Evolutionary conservation across 2,329 filamentous ascomycete genomes (phyloP), one percentile per base, ranked within the genome.

Genomic region (Aureobasidium vineae): DNA sequence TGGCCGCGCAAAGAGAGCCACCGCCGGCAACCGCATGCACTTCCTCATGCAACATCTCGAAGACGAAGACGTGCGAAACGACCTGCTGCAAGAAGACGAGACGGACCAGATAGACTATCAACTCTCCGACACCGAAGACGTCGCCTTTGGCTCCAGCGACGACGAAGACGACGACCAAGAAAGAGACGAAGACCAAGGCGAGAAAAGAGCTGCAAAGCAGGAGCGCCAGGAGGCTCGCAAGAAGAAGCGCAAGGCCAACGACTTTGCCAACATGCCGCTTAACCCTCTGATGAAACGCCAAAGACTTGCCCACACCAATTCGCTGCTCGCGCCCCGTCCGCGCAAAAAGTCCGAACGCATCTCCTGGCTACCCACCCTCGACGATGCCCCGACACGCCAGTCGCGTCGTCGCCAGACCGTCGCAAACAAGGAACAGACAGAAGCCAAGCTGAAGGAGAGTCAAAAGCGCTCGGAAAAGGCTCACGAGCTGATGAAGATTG

Each of bases 1-100:
- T 5, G 86, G 86, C 43, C 89, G 92, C 68, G 82, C 86, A 70
- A 90, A 87, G 77, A 89, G 92, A 69, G 88, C 88, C 15, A 96
- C 90, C 0, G 92, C 92, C 23, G 92, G 92, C 67, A 93, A 92
- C 75, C 88, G 91, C 70, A 90, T 96, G 84, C 88, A 90, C 72
- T 86, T 86, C 59, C 86, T 96, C 75, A 81, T 95, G 53, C 88
- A 88, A 68, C 87, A 87, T 54, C 73, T 79, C 45, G 79, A 79
- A 65, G 75, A 77, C 54, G 74, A 77, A 67, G 74, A 80, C 59
- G 73, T 79, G 49, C 76, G 76, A 60, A 79, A 79, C 59, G 77
- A 80, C 61, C 69, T 76, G 1, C 69, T 77, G 5, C 73, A 71
- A 68, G 83, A 83, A 11, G 85, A 88, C 43, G 83, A 86, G 50